Evolutionary conservation across 208 protist species (phyloP), one percentile per base, ranked within the genome.

Genomic region (Vickermania ingenoplastis): DNA sequence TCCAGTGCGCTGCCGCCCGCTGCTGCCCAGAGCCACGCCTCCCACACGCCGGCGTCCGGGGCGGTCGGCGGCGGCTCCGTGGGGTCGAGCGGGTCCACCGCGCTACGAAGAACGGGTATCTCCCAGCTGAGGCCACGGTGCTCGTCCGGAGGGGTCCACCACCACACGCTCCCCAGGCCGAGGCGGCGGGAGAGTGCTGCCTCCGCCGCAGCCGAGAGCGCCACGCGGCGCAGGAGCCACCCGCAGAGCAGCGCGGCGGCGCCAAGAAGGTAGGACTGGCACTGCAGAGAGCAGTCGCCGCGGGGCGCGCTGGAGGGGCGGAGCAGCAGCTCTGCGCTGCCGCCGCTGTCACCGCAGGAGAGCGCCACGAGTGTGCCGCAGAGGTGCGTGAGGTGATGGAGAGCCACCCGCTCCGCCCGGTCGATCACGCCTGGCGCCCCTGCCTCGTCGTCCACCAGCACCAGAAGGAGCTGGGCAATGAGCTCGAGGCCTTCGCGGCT

Each of bases 171-270:
- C 11, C 17, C 11, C 36, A n/a, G 11, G 11, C 11, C 11, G 7
- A 54, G 50, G 21, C 24, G 13, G 11, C 21, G 21, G 21, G 22
- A 25, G n/a, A 17, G n/a, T 25, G 5, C 21, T 25, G 50, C 50
- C 24, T 54, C 50, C 7, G 50, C 50, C n/a, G 13, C 50, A 54
- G 21, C n/a, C 21, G 50, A 54, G 50, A 54, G 50, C 50, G 13
- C 7, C 50, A 54, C 50, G 22, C 22, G 50, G 24, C 22, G n/a
- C 13, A 54, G 50, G 11, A 54, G 50, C 50, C 50, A 54, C 50
- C 36, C 36, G 36, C 36, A 45, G 11, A 45, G 36, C 36, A 45
- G 36, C 36, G 36, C 36, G 36, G 36, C 36, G 11, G 36, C 36
- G 17, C 36, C 36, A 17, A 7, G 7, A 7, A 17, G 7, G 36